phyloP scores from a whole-genome alignment of 1,284 basidiomycete genomes.

The Moniliophthora roreri region DNA sequence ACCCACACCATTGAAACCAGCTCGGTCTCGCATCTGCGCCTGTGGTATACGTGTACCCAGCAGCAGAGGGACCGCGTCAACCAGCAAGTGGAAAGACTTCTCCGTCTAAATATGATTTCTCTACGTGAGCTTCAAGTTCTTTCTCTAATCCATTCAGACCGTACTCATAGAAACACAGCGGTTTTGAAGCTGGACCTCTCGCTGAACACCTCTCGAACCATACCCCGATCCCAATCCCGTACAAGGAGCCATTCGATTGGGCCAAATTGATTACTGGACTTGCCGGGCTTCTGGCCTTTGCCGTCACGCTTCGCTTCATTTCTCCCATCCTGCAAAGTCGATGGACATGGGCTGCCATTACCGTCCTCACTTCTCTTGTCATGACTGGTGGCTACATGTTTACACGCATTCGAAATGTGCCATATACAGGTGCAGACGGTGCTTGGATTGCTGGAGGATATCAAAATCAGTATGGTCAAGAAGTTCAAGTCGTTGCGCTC shows the following conservation, averaged over 20 bases:
- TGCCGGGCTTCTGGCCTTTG: conserved; percentile 41
- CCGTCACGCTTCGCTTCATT: conserved; percentile 59
- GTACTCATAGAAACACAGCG: conserved; percentile 44
- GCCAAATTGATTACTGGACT: conserved; percentile 48
- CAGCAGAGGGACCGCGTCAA: conserved; percentile 68
- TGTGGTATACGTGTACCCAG: conserved; percentile 75
- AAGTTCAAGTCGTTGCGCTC: conserved; percentile 84
- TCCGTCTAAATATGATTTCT: conserved; percentile 78
- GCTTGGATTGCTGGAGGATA: conserved; percentile 88
- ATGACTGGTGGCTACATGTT: conserved; percentile 98
- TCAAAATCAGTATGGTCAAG: conserved; percentile 90
- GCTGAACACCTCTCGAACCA: conserved; percentile 72
- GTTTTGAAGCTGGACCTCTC: conserved; percentile 77
- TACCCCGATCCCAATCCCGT: conserved; percentile 75
- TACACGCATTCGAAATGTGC: conserved; percentile 85
- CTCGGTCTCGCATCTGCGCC: conserved; percentile 81
- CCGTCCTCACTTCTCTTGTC: conserved; percentile 67
- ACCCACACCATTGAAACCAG: too few relatives aligned
- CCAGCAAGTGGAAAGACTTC: conserved; percentile 50
- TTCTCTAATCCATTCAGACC: conserved; percentile 6
- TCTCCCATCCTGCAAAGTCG: conserved; percentile 71
- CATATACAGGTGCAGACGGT: conserved; percentile 66
- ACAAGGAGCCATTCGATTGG: conserved; percentile 72
- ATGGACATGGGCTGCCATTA: conserved; percentile 77
- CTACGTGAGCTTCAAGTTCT: conserved; percentile 45